phyloP scores from a whole-genome alignment of 2,329 filamentous ascomycete species.

The Penicillium sp. region DNA sequence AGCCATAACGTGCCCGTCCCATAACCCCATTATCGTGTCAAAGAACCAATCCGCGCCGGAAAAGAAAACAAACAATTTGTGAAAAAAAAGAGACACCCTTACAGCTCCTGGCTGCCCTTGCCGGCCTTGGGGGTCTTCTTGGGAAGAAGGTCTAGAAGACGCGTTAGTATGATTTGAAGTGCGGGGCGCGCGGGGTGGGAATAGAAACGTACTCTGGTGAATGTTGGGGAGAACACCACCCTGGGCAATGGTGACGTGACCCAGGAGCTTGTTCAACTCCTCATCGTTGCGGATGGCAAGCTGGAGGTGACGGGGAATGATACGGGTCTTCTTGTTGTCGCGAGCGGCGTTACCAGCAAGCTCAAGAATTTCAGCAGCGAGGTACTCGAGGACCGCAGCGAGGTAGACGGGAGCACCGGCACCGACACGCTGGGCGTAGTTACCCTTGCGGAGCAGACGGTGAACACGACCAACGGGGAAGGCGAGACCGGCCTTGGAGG shows the following conservation, averaged over 20 bases:
- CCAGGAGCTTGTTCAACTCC: conserved; percentile 98
- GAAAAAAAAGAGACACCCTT: conserved; percentile 58
- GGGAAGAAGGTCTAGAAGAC: conserved; percentile 80
- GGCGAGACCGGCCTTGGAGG: conserved; percentile 97
- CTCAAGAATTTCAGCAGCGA: conserved; percentile 98
- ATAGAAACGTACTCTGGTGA: conserved; percentile 76
- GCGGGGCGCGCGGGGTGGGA: conserved; percentile 9
- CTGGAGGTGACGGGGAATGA: conserved; percentile 98
- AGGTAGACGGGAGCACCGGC: conserved; percentile 96
- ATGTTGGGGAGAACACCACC: conserved; percentile 97
- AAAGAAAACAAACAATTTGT: conserved; percentile 51
- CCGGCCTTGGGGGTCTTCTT: conserved; percentile 98
- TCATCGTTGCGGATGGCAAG: conserved; percentile 99
- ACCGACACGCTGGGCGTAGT: conserved; percentile 99
- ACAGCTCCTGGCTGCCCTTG: conserved; percentile 96
- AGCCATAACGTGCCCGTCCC: conserved; percentile 61
- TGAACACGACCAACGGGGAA: conserved; percentile 99
- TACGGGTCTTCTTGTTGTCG: conserved; percentile 99
- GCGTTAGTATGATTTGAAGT: not conserved
- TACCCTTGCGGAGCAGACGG: conserved; percentile 97
- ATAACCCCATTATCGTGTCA: conserved; percentile 74
- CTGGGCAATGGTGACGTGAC: conserved; percentile 95
- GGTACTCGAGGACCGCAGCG: conserved; percentile 95
- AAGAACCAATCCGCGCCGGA: conserved; percentile 72
- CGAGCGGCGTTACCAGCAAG: conserved; percentile 97